phyloP scores from a whole-genome alignment of 805 yeast genomes.

The Lipomyces chichibuensis region DNA sequence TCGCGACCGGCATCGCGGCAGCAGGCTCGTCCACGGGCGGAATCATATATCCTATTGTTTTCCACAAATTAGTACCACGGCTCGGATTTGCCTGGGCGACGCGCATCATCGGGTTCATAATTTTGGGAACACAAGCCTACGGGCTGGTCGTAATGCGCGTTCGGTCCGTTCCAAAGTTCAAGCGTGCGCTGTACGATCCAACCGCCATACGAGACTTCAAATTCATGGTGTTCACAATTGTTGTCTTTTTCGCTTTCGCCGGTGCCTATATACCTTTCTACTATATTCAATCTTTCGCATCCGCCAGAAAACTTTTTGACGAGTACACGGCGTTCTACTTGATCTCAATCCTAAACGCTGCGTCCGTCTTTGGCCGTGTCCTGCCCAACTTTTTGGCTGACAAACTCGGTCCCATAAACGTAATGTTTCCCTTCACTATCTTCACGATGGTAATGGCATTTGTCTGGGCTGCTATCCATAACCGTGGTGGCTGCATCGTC shows the following conservation, averaged over 20 bases:
- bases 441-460: constrained; percentile 42
- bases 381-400: constrained; percentile 55
- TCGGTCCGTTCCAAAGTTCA: constrained; percentile 34
- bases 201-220: constrained; percentile 40
- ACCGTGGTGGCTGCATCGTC: constrained; percentile 40
- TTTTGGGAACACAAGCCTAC: constrained; percentile 41
- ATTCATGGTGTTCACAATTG: constrained; percentile 38
- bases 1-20: constrained; percentile 51
- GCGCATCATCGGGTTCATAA: constrained; percentile 53
- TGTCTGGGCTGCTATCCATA: constrained; percentile 45
- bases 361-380: constrained; percentile 55
- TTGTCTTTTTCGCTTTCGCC: constrained; percentile 40
- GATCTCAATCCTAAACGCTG: constrained; percentile 45
- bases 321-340: constrained; percentile 39
- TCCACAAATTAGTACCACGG: constrained; percentile 47
- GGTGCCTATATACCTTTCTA: constrained; percentile 44
- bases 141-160: constrained; percentile 38
- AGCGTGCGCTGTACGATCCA: constrained; percentile 23
- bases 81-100: constrained; percentile 61
- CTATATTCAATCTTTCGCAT: constrained; percentile 42
- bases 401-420: constrained; percentile 53
- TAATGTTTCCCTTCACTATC: constrained; percentile 43
- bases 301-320: constrained; percentile 27
- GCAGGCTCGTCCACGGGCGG: constrained; percentile 59
- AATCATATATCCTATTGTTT: constrained; percentile 53